A percentile compares a stretch with the other conserved stretches of the same genome.
Evolutionary conservation across 139 green algal genomes (phyloP).

Genomic region (Picochlorum sp.): DNA sequence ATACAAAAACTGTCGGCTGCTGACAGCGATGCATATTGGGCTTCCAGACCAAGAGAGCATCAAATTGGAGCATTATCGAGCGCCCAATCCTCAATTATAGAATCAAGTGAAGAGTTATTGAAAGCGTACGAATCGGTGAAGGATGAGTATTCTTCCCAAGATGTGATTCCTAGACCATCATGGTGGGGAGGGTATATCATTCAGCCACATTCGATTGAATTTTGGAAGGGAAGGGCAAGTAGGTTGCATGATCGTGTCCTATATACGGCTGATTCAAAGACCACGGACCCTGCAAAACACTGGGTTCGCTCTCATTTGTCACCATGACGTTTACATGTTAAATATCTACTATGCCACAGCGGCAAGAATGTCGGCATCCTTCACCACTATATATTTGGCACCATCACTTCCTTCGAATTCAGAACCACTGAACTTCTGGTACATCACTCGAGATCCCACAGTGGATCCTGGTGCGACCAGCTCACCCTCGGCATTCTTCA

Average conservation of each 20-base stretch:
- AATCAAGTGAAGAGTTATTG: constrained; percentile 47
- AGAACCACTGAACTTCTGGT: constrained; percentile 72
- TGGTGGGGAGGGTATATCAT: constrained; percentile 81
- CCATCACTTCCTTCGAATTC: constrained; percentile 64
- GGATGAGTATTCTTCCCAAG: constrained; percentile 24
- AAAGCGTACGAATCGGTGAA: constrained; percentile 25
- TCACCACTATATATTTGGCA: constrained; percentile 71
- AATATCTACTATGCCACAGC: constrained; percentile 45
- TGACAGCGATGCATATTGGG: constrained; percentile 78
- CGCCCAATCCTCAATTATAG: constrained; percentile 45
- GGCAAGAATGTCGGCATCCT: constrained; percentile 77
- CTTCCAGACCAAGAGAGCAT: constrained; percentile 59
- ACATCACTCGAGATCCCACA: constrained; percentile 75
- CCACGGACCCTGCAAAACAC: background rate
- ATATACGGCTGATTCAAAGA: constrained; percentile 23
- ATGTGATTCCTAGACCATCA: constrained; percentile 10
- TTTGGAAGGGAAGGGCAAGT: constrained; percentile 75
- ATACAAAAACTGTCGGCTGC: constrained; percentile 53
- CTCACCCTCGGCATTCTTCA: constrained; percentile 44
- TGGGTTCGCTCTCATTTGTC: background rate
- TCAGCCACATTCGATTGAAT: constrained; percentile 61
- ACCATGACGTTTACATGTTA: background rate
- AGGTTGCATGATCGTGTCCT: constrained; percentile 77
- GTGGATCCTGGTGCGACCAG: constrained; percentile 38
- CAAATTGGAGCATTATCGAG: constrained; percentile 72